Evolutionary conservation across 1,139 yeast species (phyloP), one percentile per base, ranked within the genome.

Genomic region (Suhomyces bokatorum): DNA sequence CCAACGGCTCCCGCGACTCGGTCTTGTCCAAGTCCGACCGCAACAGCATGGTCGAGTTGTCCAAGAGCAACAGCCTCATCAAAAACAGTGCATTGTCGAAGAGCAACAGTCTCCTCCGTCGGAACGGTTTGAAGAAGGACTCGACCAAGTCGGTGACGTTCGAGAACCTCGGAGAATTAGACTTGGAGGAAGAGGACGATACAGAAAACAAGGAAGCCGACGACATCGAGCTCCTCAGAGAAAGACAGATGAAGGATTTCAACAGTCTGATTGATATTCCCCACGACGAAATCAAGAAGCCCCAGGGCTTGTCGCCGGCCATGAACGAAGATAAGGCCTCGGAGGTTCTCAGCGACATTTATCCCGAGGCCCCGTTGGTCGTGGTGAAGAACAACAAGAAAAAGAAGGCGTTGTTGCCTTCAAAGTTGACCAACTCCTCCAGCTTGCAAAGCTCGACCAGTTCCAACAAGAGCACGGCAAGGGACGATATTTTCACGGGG

Each of bases 301-400:
- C 38, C 10, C 33, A 48, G 42, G 28, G 26, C 10, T 32, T 44
- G 15, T 40, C 44, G 20, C 42, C 39, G 11, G 53, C 46, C 20
- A 49, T 32, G 48, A 52, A 43, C 30, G 53, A 44, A 11, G 67
- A 63, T 8, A 61, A 59, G 44, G 54, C 56, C 9, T 58, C 69
- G 4, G 82, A 77, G 45, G 69, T 72, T 1, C 56, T 75, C 29
- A 74, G 80, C 51, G 81, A 77, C 42, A 56, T 70, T 0, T 73
- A 60, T 43, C 69, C 75, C 2, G 75, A 67, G 34, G 57, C 66
- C 2, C 80, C 78, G 1, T 60, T 77, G 38, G 52, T 69, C 6
- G 62, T 75, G 17, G 64, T 56, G 42, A 77, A 75, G 44, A 51
- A 53, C 29, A 43, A 42, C n/a, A 45, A 42, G 52, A 54, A 33